Base-by-base conservation (phyloP, 352 stramenopile genomes). In the Globisporangium paddicum region DNA sequence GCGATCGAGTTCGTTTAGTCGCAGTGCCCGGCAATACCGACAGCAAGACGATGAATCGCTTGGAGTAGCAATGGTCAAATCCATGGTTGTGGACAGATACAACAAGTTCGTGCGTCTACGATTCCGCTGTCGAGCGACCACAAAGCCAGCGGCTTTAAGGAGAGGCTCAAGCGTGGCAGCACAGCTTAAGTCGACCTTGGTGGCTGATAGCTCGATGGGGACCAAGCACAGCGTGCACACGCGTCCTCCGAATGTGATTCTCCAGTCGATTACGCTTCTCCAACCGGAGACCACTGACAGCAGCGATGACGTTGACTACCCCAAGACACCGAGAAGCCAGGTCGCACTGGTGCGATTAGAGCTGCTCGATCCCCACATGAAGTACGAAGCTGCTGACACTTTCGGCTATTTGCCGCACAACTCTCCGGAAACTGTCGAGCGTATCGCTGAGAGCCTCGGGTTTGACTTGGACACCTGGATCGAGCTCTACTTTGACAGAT, bases 391-490 rank as follows among this genome's bases (percentile, higher is more conserved):
- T n/a, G 90, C 85, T 3, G 92, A 97, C 55, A 96, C 93, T 18
- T 68, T 97, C 30, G 87, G 79, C 5, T 77, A 97, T 19, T 71
- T 94, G 23, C 87, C 89, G 2, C 76, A 78, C 9, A 97, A 97
- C 67, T 38, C 67, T 21, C 16, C 51, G 0, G 60, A 66, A 0
- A 57, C 79, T 6, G 94, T 98, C 0, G 76, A 93, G 48, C 58
- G 46, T 11, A 67, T 98, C 4, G 90, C 84, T 0, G 59, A 59
- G 0, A 64, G 66, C 2, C 74, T 98, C 7, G 71, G 68, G 18
- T 96, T 87, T 48, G 72, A 98, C 52, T 66, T 97, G 19, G 80
- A 98, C 66, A 66, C 74, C 25, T 63, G 78, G 25, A 96, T 98
- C 57, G 70, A 82, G 30, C 64, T 95, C 23, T 68, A 80, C 59